Percentiles rank a stretch among this genome's conserved stretches.
phyloP scores from a whole-genome alignment of 164 flowering plant species.

The Annona cherimola region DNA sequence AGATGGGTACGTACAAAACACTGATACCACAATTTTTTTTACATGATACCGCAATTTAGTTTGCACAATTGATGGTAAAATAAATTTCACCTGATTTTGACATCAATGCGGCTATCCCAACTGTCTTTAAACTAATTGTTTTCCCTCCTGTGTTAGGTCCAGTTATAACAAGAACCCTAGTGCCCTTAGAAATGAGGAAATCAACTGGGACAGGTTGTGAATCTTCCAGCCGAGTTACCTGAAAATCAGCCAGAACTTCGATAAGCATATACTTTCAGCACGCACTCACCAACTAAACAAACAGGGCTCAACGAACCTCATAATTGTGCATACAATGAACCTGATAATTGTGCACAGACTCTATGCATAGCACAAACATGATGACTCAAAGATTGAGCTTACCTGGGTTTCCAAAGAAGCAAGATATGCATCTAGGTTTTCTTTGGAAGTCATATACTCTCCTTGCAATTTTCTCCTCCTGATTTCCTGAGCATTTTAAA shows the following conservation, averaged over 20 bases:
- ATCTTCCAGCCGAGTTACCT: conserved; percentile 57
- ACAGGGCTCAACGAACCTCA: neutral
- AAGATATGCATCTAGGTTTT: conserved; percentile 32
- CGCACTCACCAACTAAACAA: neutral
- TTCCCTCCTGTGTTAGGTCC: conserved; percentile 99
- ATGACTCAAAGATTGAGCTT: neutral
- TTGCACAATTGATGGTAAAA: neutral
- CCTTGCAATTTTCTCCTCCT: conserved; percentile 52
- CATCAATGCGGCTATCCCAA: conserved; percentile 94
- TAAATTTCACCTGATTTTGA: conserved; percentile 71
- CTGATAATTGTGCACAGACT: neutral
- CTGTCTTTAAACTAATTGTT: conserved; percentile 84
- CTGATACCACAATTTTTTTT: neutral
- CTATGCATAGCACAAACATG: neutral
- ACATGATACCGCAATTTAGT: neutral
- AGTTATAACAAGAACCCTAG: conserved; percentile 74
- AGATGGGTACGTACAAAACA: neutral
- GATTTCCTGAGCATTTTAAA: conserved; percentile 40
- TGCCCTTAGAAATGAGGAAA: conserved; percentile 48
- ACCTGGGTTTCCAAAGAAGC: conserved; percentile 48
- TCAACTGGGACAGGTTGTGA: conserved; percentile 79
- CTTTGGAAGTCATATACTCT: conserved; percentile 25
- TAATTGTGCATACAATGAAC: neutral
- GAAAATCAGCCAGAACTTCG: conserved; percentile 12
- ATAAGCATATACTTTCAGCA: neutral